Conservation (phyloP, 2,329 filamentous ascomycete species). For the Parastagonospora nodorum region DNA sequence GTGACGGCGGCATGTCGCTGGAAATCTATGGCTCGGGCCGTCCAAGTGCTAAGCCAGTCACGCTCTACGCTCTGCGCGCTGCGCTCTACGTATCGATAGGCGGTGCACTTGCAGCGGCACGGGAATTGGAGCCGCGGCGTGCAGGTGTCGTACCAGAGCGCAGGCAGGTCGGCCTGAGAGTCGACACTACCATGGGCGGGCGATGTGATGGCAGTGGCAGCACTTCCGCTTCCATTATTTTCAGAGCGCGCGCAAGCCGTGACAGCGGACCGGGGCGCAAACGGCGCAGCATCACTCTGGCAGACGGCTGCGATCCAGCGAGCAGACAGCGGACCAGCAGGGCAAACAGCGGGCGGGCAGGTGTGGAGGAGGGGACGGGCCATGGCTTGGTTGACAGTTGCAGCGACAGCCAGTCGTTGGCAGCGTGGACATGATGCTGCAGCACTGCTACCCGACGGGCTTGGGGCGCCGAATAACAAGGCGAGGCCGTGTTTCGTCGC, state of each 20-base stretch:
- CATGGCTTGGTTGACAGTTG: constrained; percentile 18
- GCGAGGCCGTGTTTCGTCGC: constrained; percentile 23
- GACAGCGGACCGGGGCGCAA: constrained; percentile 19
- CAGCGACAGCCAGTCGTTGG: constrained; percentile 31
- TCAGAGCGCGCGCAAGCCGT: constrained; percentile 11
- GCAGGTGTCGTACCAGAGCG: constrained; percentile 27
- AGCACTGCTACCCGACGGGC: constrained; percentile 40
- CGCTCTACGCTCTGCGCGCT: constrained; percentile 26
- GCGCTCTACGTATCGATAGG: constrained; percentile 2
- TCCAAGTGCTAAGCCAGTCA: constrained; percentile 29
- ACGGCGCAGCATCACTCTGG: constrained; percentile 21
- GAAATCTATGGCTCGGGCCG: constrained; percentile 36
- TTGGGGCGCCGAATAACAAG: constrained; percentile 41
- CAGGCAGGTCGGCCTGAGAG: neutral
- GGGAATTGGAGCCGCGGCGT: constrained; percentile 16
- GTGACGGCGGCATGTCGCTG: constrained; percentile 25
- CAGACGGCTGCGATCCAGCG: constrained; percentile 16
- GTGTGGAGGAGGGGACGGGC: constrained; percentile 14
- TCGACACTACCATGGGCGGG: neutral
- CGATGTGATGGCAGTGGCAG: constrained; percentile 1
- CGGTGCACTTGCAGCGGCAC: constrained; percentile 14
- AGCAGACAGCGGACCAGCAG: constrained; percentile 13
- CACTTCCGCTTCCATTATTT: neutral
- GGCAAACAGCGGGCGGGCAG: constrained; percentile 21
- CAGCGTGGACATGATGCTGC: constrained; percentile 26